Evolutionary conservation across 129 eudicot species (phyloP).

Genomic region (Daucus carota): DNA sequence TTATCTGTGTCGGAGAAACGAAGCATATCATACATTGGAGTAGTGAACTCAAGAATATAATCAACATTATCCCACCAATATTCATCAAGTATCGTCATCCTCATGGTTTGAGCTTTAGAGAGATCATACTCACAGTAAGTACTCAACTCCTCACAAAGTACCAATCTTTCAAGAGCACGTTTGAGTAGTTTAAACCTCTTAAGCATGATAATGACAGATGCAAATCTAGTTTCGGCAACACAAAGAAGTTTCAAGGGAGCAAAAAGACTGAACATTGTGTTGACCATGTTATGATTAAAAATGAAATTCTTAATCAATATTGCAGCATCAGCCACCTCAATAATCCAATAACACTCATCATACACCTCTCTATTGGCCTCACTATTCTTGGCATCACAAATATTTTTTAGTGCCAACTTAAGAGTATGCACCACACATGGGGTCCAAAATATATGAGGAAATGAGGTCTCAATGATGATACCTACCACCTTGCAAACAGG

Average conservation of each 20-base stretch:
- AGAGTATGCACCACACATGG: too few relatives aligned
- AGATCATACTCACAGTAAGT: conserved; percentile 8
- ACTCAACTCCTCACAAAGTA: conserved; percentile 7
- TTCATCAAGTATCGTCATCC: conserved; percentile 10
- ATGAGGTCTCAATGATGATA: too few relatives aligned
- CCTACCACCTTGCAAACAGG: too few relatives aligned
- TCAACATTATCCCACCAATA: conserved; percentile 10
- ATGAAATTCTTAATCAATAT: background rate
- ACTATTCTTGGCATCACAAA: too few relatives aligned
- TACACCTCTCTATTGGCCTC: too few relatives aligned
- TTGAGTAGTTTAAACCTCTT: too few relatives aligned
- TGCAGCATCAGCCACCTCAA: background rate
- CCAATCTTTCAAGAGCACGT: background rate
- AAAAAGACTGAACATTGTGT: conserved; percentile 2
- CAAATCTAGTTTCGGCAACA: too few relatives aligned
- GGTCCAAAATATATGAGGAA: background rate
- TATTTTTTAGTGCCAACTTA: too few relatives aligned
- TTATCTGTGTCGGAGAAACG: conserved; percentile 14
- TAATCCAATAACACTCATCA: conserved; percentile 6
- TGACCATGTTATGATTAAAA: conserved; percentile 13
- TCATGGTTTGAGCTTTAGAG: conserved; percentile 2
- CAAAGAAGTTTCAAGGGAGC: conserved; percentile 2
- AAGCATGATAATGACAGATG: too few relatives aligned
- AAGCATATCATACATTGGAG: conserved; percentile 22
- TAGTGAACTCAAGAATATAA: conserved; percentile 14